A percentile compares a stretch with the other conserved stretches of the same genome.
These are phyloP conservation scores for Scutellaria minor DNA, from an alignment of 257 asterid genomes.

Conservation along the genomic window DNA sequence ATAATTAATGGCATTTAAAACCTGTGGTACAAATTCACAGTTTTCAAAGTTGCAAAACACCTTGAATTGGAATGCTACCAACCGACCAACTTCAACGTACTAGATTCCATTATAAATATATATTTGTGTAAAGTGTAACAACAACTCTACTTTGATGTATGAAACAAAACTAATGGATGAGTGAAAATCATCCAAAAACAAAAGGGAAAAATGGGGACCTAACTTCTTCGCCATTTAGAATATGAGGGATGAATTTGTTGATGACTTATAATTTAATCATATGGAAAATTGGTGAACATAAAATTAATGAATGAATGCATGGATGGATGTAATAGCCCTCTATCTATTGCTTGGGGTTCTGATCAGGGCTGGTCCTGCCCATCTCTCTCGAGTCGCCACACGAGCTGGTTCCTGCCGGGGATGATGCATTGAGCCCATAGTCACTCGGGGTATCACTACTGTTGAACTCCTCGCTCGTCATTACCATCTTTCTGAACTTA, in stretches of 20 bases:
- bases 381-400: slow-evolving; percentile 46
- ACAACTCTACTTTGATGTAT: not conserved
- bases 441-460: slow-evolving; percentile 58
- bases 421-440: slow-evolving; percentile 40
- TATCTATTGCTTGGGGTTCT: not conserved
- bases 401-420: slow-evolving; percentile 50
- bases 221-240: not conserved
- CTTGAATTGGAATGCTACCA: too few species aligned
- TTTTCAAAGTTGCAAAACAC: too few species aligned
- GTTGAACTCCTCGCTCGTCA: slow-evolving; percentile 50
- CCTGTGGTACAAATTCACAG: too few species aligned
- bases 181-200: not conserved
- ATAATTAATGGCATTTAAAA: too few species aligned
- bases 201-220: not conserved
- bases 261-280: too few species aligned
- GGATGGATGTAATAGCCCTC: too few species aligned
- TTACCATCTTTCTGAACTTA: slow-evolving; percentile 77
- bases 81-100: not conserved
- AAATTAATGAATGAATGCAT: too few species aligned
- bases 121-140: not conserved
- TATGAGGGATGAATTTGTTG: not conserved
- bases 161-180: not conserved
- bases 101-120: not conserved
- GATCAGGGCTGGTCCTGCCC: not conserved
- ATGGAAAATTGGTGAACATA: too few species aligned